Percentiles rank a stretch among this genome's conserved stretches.
Conservation (phyloP, 176 grass and related monocot genomes). For the Raddia distichophylla region DNA sequence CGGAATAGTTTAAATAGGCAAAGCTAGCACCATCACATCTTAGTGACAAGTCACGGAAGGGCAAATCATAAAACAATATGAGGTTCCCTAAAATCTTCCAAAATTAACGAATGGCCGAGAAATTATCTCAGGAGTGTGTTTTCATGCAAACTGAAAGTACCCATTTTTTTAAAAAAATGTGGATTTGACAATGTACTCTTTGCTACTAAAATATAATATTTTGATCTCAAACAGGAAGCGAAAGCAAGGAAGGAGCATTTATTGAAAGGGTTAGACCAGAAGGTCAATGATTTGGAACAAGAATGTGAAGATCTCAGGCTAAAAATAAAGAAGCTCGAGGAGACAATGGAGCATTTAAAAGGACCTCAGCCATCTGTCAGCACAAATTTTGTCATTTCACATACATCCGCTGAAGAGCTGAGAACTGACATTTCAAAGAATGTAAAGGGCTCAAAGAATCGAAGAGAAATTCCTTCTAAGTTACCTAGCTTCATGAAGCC, state of each 20-base stretch:
- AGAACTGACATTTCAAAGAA: constrained; percentile 45
- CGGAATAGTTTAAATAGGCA: constrained; percentile 25
- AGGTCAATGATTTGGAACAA: constrained; percentile 69
- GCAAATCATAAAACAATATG: constrained; percentile 11
- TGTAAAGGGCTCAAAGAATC: constrained; percentile 45
- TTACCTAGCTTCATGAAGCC: constrained; percentile 90
- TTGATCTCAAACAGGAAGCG: constrained; percentile 59
- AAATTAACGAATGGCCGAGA: constrained; percentile 1
- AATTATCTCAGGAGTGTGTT: constrained; percentile 22
- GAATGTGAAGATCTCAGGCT: constrained; percentile 73
- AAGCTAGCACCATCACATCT: neutral
- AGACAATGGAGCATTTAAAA: constrained; percentile 53
- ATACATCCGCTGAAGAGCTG: constrained; percentile 53
- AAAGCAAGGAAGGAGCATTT: constrained; percentile 65
- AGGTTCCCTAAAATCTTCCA: constrained; percentile 4
- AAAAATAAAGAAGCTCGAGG: constrained; percentile 64
- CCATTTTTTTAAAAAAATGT: neutral
- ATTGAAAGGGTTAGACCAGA: constrained; percentile 52
- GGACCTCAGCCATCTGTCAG: constrained; percentile 40
- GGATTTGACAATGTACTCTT: constrained; percentile 1
- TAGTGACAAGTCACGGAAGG: neutral
- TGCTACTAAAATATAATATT: constrained; percentile 24
- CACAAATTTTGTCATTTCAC: constrained; percentile 41
- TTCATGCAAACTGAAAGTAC: constrained; percentile 23
- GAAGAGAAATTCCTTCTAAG: constrained; percentile 44